Conservation (phyloP, 2,329 filamentous ascomycete genomes). For the Clathrospora elynae region DNA sequence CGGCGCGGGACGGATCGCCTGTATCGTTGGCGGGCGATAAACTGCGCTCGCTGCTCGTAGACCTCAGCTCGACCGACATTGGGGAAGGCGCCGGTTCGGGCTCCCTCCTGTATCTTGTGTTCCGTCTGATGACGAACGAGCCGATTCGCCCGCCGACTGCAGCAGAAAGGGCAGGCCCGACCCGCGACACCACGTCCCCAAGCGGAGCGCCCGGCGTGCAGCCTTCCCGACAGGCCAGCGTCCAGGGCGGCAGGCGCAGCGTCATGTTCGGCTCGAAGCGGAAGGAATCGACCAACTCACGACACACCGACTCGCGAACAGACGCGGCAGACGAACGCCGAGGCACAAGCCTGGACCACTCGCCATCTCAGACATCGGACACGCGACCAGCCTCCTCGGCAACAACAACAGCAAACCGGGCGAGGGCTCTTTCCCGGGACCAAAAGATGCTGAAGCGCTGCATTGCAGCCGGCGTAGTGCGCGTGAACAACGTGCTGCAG, state of each 20-base stretch:
- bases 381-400: constrained; percentile 36
- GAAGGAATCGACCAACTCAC: constrained; percentile 43
- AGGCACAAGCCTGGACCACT: constrained; percentile 32
- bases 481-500: constrained; percentile 75
- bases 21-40: constrained; percentile 68
- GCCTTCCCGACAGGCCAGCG: constrained; percentile 41
- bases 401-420: constrained; percentile 35
- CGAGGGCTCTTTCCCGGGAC: constrained; percentile 42
- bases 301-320: constrained; percentile 15
- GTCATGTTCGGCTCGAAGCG: constrained; percentile 72
- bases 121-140: constrained; percentile 73
- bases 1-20: constrained; percentile 72
- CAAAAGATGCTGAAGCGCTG: constrained; percentile 66
- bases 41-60: constrained; percentile 84
- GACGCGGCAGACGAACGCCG: constrained; percentile 26
- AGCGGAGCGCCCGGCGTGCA: constrained; percentile 33
- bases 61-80: constrained; percentile 77
- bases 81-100: constrained; percentile 68
- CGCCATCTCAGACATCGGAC: constrained; percentile 30
- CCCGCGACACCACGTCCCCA: constrained; percentile 37
- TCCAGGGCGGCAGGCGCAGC: constrained; percentile 54
- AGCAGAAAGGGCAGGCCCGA: constrained; percentile 36
- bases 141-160: constrained; percentile 39
- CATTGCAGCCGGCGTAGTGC: constrained; percentile 77
- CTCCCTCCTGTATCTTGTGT: constrained; percentile 79